These are phyloP conservation scores for Thymus mandschuricus DNA, from an alignment of 257 asterid species.

Conservation along the genomic window DNA sequence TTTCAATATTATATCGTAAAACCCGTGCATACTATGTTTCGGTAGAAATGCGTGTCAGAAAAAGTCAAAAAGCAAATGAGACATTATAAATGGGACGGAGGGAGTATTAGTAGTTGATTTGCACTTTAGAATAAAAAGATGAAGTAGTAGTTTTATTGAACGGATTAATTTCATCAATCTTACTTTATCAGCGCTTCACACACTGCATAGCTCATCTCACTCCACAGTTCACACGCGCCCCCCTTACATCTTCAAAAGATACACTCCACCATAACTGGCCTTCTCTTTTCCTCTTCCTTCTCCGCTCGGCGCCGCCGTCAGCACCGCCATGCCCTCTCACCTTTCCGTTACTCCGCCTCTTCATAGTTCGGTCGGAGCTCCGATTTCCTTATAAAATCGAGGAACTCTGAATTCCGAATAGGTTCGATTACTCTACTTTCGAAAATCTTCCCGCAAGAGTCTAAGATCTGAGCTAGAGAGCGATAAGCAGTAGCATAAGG, in stretches of 20 bases:
- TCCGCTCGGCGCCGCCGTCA: constrained; percentile 10
- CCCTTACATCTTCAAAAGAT: not conserved
- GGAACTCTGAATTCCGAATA: not conserved
- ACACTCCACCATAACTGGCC: not conserved
- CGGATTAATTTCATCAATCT: no score
- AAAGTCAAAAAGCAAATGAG: no score
- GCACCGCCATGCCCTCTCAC: not conserved
- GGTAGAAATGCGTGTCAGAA: no score
- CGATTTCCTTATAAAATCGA: not conserved
- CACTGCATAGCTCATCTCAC: constrained; percentile 5
- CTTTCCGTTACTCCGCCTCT: not conserved
- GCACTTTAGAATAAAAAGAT: no score
- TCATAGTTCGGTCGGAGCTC: not conserved
- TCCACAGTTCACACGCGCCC: constrained; percentile 6
- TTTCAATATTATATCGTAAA: no score
- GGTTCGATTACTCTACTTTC: not conserved
- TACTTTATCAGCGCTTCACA: not conserved
- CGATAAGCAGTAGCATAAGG: not conserved
- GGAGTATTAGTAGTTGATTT: no score
- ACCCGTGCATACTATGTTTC: no score
- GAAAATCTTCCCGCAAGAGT: not conserved
- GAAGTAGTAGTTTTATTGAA: no score
- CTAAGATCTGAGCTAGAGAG: constrained; percentile 26
- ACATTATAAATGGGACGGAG: no score
- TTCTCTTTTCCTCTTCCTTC: constrained; percentile 5